Evolutionary conservation across 768 basidiomycete genomes (phyloP).

Genomic region (Coprinopsis cinerea): DNA sequence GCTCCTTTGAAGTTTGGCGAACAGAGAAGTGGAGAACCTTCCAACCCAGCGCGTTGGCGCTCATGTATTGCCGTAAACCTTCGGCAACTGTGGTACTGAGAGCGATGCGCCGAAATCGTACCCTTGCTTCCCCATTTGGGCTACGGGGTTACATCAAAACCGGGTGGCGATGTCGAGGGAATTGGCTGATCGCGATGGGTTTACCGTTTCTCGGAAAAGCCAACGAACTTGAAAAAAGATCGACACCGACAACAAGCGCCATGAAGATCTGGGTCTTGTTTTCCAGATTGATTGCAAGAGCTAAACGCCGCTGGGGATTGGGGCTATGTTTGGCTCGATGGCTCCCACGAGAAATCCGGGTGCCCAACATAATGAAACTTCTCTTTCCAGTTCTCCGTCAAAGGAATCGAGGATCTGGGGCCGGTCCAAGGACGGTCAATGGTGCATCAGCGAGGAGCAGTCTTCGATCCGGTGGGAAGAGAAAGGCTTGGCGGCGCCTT

Average conservation of each 20-base stretch:
- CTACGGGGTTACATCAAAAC: neutral
- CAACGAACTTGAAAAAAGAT: conserved; percentile 3
- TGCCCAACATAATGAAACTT: neutral
- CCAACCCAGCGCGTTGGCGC: neutral
- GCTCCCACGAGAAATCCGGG: conserved; percentile 11
- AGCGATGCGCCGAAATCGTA: conserved; percentile 2
- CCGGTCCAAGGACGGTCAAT: neutral
- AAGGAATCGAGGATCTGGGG: neutral
- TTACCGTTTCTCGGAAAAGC: neutral
- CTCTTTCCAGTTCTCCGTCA: neutral
- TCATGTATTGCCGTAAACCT: neutral
- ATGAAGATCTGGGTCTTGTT: conserved; percentile 3
- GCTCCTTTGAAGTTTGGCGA: neutral
- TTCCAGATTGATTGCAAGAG: conserved; percentile 4
- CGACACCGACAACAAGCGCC: conserved; percentile 8
- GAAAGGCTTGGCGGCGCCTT: neutral
- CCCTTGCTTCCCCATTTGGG: conserved; percentile 6
- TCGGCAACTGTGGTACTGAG: conserved; percentile 3
- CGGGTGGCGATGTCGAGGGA: conserved; percentile 7
- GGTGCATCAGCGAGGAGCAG: neutral
- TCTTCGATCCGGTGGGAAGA: neutral
- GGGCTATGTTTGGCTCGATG: neutral
- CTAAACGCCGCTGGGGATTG: conserved; percentile 3
- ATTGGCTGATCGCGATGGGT: conserved; percentile 9
- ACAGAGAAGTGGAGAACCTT: no score